These are phyloP conservation scores for Metschnikowia drakensbergensis DNA, from an alignment of 805 yeast genomes.

Conservation along the genomic window DNA sequence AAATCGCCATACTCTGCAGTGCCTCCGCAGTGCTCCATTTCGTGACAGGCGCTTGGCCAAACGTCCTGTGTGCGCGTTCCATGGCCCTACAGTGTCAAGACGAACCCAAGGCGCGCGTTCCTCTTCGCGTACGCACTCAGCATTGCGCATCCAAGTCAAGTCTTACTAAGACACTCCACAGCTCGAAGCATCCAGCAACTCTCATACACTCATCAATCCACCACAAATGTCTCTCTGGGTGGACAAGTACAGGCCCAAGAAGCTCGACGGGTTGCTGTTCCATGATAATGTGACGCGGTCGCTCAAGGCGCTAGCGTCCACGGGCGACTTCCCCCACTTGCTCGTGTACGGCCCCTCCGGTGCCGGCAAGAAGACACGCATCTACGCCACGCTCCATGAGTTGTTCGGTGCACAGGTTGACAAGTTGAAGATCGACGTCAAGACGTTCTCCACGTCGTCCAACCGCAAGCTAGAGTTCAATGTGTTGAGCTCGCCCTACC, in stretches of 20 bases:
- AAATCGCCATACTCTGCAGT: too few relatives aligned
- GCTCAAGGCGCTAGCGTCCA: conserved; percentile 54
- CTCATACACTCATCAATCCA: background rate
- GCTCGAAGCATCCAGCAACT: background rate
- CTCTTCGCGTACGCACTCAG: too few relatives aligned
- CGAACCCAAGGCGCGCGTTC: too few relatives aligned
- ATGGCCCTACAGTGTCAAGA: too few relatives aligned
- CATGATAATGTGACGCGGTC: conserved; percentile 63
- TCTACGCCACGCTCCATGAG: conserved; percentile 71
- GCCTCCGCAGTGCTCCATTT: too few relatives aligned
- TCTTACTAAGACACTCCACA: background rate
- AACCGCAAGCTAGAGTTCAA: conserved; percentile 84
- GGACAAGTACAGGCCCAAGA: conserved; percentile 83
- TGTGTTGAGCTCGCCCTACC: conserved; percentile 87
- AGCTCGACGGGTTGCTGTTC: conserved; percentile 59
- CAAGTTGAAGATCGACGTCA: conserved; percentile 79
- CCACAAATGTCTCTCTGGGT: conserved; percentile 88
- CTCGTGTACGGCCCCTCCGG: conserved; percentile 95
- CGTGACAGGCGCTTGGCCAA: too few relatives aligned
- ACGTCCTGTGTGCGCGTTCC: too few relatives aligned
- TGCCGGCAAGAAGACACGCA: conserved; percentile 94
- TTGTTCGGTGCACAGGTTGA: conserved; percentile 82
- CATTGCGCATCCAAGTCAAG: too few relatives aligned
- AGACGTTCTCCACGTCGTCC: conserved; percentile 70
- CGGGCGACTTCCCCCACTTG: conserved; percentile 91